Evolutionary conservation across 257 asterid genomes (phyloP), one percentile per base, ranked within the genome.

Genomic region (Nicotiana sylvestris): DNA sequence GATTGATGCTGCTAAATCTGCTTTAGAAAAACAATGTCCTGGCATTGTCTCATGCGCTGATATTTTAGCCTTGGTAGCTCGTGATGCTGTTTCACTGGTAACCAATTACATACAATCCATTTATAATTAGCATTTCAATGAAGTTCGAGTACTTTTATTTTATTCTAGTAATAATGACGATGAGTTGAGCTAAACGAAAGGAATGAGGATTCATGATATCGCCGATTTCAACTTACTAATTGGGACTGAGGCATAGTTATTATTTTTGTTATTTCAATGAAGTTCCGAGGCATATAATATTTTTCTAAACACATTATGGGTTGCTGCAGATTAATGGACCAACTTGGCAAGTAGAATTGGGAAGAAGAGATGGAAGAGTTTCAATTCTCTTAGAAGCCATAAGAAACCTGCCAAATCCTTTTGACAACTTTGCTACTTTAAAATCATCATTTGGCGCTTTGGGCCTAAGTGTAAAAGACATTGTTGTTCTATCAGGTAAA

Each of bases 31-130:
- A 46, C 46, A 6, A 0, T 94, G 96, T 32, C 93, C 91, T 8
- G 80, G 90, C 4, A 56, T 3, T 9, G 97, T 94, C 0, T 94
- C 98, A 0, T 94, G 98, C 85, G 92, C 98, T 9, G 97, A 94
- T 87, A 89, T 92, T 56, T 57, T 92, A 0, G 93, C 98, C 55
- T 83, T 94, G 33, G 93, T 82, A 12, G 93, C 98, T 1, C 86
- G 96, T 53, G 97, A 88, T 69, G 92, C 93, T 0, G 91, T 92
- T 64, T 15, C 35, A 16, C 55, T 78, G 87, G 93, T 92, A 84
- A 66, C 16, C 6, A 13, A 13, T 12, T 53, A 53, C 17, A 53
- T 12, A 2, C 17, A 3, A 12, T 13, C 13, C 57, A 53, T 2
- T 10, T 53, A 12, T 8, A 39, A 43, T 43, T 43, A 6, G 46